A percentile compares a stretch with the other conserved stretches of the same genome.
These are phyloP conservation scores for Starmerella scarabaei DNA, from an alignment of 805 yeast species.

Conservation along the genomic window DNA sequence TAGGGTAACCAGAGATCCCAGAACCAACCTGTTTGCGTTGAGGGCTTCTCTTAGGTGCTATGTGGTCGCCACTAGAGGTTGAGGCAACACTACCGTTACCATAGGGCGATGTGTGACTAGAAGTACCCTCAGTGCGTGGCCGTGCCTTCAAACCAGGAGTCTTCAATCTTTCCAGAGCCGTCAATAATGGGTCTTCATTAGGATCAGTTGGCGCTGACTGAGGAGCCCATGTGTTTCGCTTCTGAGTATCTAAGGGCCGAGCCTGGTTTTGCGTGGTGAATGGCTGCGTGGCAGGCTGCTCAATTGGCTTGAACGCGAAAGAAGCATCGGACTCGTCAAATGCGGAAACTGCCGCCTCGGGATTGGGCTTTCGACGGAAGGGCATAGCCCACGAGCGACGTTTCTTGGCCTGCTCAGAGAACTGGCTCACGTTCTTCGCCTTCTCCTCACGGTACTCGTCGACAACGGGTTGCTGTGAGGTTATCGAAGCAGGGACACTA, in stretches of 20 bases:
- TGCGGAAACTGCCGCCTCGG: slow-evolving; percentile 20
- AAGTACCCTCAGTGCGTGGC: slow-evolving; percentile 3
- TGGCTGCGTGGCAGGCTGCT: neutral
- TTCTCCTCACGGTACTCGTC: neutral
- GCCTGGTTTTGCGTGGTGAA: neutral
- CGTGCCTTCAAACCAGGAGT: slow-evolving; percentile 19
- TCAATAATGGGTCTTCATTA: slow-evolving; percentile 39
- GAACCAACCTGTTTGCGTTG: slow-evolving; percentile 12
- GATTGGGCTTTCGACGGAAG: slow-evolving; percentile 29
- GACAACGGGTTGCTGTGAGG: neutral
- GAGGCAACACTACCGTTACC: slow-evolving; percentile 7
- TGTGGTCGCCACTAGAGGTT: neutral
- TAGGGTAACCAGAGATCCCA: slow-evolving; percentile 29
- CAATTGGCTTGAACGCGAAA: neutral
- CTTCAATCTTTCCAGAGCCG: slow-evolving; percentile 38
- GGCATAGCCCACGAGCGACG: slow-evolving; percentile 35
- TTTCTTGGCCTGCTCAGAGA: slow-evolving; percentile 6
- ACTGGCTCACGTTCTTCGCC: neutral
- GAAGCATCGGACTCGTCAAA: neutral
- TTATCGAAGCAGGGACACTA: slow-evolving; percentile 3
- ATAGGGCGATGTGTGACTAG: slow-evolving; percentile 4
- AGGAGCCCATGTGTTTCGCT: too few relatives aligned
- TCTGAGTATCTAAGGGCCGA: neutral
- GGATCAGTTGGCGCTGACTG: neutral
- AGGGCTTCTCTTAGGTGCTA: neutral